A percentile compares a stretch with the other conserved stretches of the same genome.
Conservation (phyloP, 495 filamentous ascomycete genomes). For the Aspergillus hancockii region DNA sequence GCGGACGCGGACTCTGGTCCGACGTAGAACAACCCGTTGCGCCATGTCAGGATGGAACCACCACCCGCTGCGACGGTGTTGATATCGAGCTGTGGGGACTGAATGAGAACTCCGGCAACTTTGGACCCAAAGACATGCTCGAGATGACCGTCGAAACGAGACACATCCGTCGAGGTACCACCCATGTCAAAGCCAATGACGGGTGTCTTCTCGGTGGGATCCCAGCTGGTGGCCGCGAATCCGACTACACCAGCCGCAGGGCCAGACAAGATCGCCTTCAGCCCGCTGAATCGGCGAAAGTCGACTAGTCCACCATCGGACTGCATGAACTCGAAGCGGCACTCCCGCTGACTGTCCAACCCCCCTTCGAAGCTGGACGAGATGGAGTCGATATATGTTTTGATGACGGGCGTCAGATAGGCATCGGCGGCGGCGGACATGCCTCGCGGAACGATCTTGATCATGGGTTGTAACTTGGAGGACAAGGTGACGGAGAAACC, state of each 20-base stretch:
- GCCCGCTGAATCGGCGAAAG: slow-evolving; percentile 56
- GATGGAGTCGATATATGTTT: slow-evolving; percentile 92
- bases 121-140: slow-evolving; percentile 98
- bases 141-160: slow-evolving; percentile 87
- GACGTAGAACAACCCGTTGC: slow-evolving; percentile 94
- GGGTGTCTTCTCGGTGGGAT: slow-evolving; percentile 79
- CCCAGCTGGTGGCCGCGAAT: slow-evolving; percentile 92
- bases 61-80: slow-evolving; percentile 96
- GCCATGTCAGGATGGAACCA: slow-evolving; percentile 85
- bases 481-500: slow-evolving; percentile 59
- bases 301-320: slow-evolving; percentile 58
- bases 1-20: slow-evolving; percentile 92
- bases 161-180: slow-evolving; percentile 94
- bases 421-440: slow-evolving; percentile 95
- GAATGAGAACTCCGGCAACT: slow-evolving; percentile 92
- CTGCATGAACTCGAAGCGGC: slow-evolving; percentile 56
- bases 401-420: slow-evolving; percentile 93
- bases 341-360: slow-evolving; percentile 47
- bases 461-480: slow-evolving; percentile 83
- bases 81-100: slow-evolving; percentile 94
- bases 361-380: slow-evolving; percentile 60
- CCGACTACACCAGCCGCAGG: slow-evolving; percentile 78
- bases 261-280: slow-evolving; percentile 60
- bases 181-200: slow-evolving; percentile 98
- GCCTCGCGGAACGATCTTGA: slow-evolving; percentile 68